phyloP scores from a whole-genome alignment of 768 basidiomycete species.

The Rhizopogon vulgaris region DNA sequence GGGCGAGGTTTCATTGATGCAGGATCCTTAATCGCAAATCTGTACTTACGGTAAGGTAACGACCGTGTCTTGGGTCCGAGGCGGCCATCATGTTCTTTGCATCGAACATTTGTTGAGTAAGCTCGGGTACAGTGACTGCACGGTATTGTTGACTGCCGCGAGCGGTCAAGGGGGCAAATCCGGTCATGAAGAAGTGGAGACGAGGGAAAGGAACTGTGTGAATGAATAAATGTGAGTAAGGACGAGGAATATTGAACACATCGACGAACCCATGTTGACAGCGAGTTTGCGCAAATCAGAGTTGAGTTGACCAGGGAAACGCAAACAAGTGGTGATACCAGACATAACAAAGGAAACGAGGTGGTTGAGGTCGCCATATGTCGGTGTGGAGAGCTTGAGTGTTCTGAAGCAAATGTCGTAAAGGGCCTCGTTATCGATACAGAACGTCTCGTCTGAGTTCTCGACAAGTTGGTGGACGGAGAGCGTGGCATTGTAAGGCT shows the following conservation, averaged over 20 bases:
- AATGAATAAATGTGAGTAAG: constrained; percentile 3
- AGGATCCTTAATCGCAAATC: neutral
- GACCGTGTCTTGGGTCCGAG: constrained; percentile 92
- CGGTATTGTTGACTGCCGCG: constrained; percentile 94
- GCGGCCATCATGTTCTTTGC: constrained; percentile 99
- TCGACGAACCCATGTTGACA: constrained; percentile 86
- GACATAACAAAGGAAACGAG: constrained; percentile 98
- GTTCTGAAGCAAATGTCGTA: constrained; percentile 99
- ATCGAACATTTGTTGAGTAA: constrained; percentile 99
- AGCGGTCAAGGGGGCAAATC: constrained; percentile 91
- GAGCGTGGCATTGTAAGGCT: constrained; percentile 98
- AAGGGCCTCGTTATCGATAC: constrained; percentile 98
- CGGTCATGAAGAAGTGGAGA: constrained; percentile 99
- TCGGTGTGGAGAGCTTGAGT: constrained; percentile 91
- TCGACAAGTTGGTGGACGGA: constrained; percentile 98
- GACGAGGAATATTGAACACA: constrained; percentile 16
- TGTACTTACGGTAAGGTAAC: constrained; percentile 82
- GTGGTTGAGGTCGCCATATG: constrained; percentile 97
- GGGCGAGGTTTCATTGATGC: neutral
- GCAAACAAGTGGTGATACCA: constrained; percentile 96
- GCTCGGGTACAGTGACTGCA: constrained; percentile 93
- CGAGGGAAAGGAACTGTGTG: constrained; percentile 92
- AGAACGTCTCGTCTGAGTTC: constrained; percentile 99
- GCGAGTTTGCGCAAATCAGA: constrained; percentile 97
- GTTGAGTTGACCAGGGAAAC: constrained; percentile 99